Evolutionary conservation across 2,329 filamentous ascomycete species (phyloP).

Genomic region (Phialemoniopsis sp.): DNA sequence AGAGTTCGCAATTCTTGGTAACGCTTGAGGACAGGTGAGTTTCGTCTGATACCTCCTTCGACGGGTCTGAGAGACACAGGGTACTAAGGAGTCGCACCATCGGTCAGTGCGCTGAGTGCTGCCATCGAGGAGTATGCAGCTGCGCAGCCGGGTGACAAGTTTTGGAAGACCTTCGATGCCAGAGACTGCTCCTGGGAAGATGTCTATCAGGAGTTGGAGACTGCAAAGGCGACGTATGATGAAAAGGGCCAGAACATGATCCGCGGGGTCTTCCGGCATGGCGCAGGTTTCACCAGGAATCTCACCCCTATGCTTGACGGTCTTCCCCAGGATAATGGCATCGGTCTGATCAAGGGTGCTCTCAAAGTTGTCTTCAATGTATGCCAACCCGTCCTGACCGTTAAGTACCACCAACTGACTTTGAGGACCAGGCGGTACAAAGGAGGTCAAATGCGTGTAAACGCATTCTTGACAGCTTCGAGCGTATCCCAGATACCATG

Average conservation of each 20-base stretch:
- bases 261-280: background rate
- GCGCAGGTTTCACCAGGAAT: background rate
- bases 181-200: background rate
- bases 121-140: no score
- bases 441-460: slow-evolving; percentile 1
- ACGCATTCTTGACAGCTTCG: background rate
- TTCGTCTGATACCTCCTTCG: no score
- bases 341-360: background rate
- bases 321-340: slow-evolving; percentile 1
- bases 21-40: background rate
- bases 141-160: no score
- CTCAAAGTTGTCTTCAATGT: slow-evolving; percentile 1
- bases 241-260: background rate
- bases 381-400: background rate
- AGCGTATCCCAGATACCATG: background rate
- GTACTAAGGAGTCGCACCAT: no score
- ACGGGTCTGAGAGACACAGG: no score
- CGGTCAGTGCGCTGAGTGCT: no score
- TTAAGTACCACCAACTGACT: background rate
- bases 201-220: background rate
- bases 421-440: background rate
- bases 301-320: background rate
- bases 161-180: background rate
- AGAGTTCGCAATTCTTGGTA: no score
- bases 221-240: background rate